Evolutionary conservation across 306 rosid species (phyloP), one percentile per base, ranked within the genome.

Genomic region (Parietaria judaica): DNA sequence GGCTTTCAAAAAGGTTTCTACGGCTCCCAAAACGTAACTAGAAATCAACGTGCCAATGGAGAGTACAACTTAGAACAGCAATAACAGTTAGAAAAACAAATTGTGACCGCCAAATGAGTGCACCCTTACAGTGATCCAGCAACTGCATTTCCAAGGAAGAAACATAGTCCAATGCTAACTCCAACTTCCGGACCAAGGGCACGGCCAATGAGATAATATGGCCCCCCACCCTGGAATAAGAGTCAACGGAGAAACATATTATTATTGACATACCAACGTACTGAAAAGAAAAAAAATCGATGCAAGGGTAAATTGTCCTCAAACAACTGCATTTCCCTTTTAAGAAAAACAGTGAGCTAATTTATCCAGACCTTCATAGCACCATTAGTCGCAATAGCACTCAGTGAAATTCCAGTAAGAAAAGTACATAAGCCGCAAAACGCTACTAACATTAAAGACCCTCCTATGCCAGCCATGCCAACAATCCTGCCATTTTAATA

Each of bases 111-210:
- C 14, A 45, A 63, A 44, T 41, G 48, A 52, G 54, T 64, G 54
- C 39, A 66, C 39, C 82, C 99, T 92, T 74, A 92, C 99, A 92
- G 94, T 58, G 99, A 78, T 75, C 99, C 99, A 36, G 99, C 99
- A 79, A 92, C 96, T 66, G 97, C 99, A 79, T 92, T 92, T 64
- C 99, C 99, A 10, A 92, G 95, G 73, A 92, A 92, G 81, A 92
- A 92, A 77, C 99, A 92, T 61, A 92, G 71, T 65, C 99, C 99
- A 76, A 92, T 92, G 85, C 99, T 92, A 78, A 92, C 97, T 74
- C 99, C 99, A 82, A 92, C 99, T 81, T 92, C 99, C 68, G 99
- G 99, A 76, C 99, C 99, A 76, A 92, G 99, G 60, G 97, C 99
- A 66, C 99, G 99, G 53, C 99, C 99, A 50, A 92, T 92, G 68